A percentile compares a stretch with the other conserved stretches of the same genome.
phyloP scores from a whole-genome alignment of 1,284 basidiomycete genomes.

The Rhizoctonia solani region DNA sequence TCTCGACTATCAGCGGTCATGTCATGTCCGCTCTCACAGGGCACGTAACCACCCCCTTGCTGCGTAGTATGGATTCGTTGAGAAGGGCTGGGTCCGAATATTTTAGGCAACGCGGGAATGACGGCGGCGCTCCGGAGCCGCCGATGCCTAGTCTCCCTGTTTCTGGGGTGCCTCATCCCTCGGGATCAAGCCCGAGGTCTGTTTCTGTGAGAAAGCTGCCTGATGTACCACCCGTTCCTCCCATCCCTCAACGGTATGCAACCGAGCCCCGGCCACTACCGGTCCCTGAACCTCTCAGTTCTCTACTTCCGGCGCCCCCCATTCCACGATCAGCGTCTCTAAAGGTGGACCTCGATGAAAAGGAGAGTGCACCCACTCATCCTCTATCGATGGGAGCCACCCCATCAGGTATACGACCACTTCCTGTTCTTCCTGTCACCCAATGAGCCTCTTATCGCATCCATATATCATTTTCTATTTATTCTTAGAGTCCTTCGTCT shows the following conservation, averaged over 20 bases:
- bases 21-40: slow-evolving; percentile 7
- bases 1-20: slow-evolving; percentile 7
- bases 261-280: background rate
- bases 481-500: too few relatives aligned
- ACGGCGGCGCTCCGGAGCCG: background rate
- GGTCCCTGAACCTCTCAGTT: background rate
- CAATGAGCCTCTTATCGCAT: too few relatives aligned
- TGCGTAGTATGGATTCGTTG: slow-evolving; percentile 15
- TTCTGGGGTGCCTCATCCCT: too few relatives aligned
- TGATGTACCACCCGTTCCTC: background rate
- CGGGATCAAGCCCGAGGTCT: too few relatives aligned
- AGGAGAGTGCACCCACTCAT: background rate
- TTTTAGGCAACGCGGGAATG: background rate
- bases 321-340: background rate
- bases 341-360: background rate
- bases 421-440: background rate
- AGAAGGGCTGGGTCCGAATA: background rate
- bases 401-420: background rate
- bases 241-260: background rate
- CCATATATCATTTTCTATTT: background rate
- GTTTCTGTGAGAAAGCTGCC: too few relatives aligned
- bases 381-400: background rate
- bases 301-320: background rate
- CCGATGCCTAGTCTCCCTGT: too few relatives aligned
- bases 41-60: background rate